phyloP scores from a whole-genome alignment of 2,329 filamentous ascomycete genomes.

The Claviceps humidiphila region DNA sequence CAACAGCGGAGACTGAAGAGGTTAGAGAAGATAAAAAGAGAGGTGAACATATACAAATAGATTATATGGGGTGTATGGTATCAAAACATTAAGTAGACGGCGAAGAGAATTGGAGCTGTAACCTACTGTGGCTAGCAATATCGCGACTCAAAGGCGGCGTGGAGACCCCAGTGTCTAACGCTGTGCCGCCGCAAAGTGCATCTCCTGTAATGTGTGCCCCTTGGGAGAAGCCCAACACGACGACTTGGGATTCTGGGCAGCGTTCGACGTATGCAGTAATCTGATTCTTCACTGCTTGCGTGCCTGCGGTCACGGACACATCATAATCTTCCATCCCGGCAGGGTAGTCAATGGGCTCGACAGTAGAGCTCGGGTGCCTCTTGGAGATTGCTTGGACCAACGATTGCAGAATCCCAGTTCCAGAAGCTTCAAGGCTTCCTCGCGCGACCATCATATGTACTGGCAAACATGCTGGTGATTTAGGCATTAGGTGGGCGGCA shows the following conservation, averaged over 20 bases:
- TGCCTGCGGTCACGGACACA: background rate
- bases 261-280: background rate
- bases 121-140: background rate
- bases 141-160: background rate
- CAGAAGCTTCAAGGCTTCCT: background rate
- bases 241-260: background rate
- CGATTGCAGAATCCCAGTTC: background rate
- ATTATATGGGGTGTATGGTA: no score
- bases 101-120: background rate
- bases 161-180: background rate
- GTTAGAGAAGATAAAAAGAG: background rate
- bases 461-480: background rate
- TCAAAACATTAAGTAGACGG: no score
- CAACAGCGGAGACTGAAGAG: background rate
- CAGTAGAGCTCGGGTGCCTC: background rate
- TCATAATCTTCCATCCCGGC: background rate
- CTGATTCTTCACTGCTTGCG: background rate
- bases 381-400: background rate
- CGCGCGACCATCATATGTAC: background rate
- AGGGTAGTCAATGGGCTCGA: background rate
- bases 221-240: conserved; percentile 1
- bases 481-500: background rate
- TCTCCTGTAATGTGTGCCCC: conserved; percentile 1
- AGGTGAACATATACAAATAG: background rate
- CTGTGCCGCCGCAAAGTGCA: background rate